Conservation (phyloP, 352 stramenopile genomes). For the Globisporangium canariense region DNA sequence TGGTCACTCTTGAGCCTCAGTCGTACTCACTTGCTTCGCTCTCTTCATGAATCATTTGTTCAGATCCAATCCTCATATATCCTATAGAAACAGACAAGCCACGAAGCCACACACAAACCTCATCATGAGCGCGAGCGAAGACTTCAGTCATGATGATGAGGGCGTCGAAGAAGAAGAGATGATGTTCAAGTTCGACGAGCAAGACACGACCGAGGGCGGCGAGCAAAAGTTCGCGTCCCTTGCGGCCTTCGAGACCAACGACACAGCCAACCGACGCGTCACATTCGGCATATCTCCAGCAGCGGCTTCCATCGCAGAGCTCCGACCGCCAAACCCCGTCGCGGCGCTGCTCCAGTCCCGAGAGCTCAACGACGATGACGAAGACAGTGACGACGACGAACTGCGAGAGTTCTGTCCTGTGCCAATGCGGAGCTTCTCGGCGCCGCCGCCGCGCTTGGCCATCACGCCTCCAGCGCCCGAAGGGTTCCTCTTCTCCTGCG, state of each 20-base stretch:
- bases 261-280: constrained; percentile 2
- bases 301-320: neutral
- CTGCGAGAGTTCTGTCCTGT: constrained; percentile 5
- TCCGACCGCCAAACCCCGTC: constrained; percentile 17
- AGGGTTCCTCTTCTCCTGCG: constrained; percentile 6
- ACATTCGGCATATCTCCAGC: constrained; percentile 6
- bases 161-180: constrained; percentile 55
- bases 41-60: too few species aligned
- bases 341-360: constrained; percentile 15
- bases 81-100: neutral
- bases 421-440: constrained; percentile 11
- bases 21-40: neutral
- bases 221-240: constrained; percentile 14
- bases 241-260: constrained; percentile 11
- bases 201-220: constrained; percentile 17
- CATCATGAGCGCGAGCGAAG: constrained; percentile 26
- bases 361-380: constrained; percentile 8
- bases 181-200: constrained; percentile 75
- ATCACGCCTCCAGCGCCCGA: constrained; percentile 3
- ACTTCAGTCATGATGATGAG: constrained; percentile 22
- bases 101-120: neutral
- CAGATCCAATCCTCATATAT: too few species aligned
- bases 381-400: constrained; percentile 9
- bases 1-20: neutral
- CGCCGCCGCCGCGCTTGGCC: constrained; percentile 1